Evolutionary conservation across 2,329 filamentous ascomycete genomes (phyloP), one percentile per base, ranked within the genome.

Genomic region (Zasmidium citrigriseum): DNA sequence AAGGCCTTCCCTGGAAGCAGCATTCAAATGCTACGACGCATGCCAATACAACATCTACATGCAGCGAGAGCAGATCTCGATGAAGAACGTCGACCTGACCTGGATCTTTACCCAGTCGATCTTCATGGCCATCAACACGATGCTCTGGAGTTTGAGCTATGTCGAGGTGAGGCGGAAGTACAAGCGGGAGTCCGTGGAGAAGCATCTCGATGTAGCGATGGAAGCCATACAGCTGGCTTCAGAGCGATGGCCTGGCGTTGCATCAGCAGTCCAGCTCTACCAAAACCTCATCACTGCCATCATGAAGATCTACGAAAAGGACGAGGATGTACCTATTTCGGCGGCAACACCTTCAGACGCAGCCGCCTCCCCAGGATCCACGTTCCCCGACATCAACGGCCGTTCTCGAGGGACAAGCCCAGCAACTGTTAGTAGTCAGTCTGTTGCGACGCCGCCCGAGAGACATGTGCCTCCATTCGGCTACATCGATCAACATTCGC

Each of bases 71-170:
- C 92, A 96, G 73, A 89, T 96, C 70, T 84, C 88, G 64, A 86
- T 83, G 16, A 83, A 84, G 14, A 87, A 86, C 21, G 86, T 95
- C 11, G 93, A 97, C 70, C 82, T 97, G 60, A 97, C 93, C 0
- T 98, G 93, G 93, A 88, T 96, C 46, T 96, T 96, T 70, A 86
- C 96, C 1, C 83, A 96, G 58, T 87, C 89, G 20, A 83, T 98
- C 44, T 97, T 96, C 77, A 95, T 96, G 86, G 87, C 90, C 3
- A 83, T 98, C 57, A 97, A 96, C 71, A 93, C 91, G 4, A 84
- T 97, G 51, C 82, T 99, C 0, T 99, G 95, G 95, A 86, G 90
- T 1, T 83, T 96, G 7, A 96, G 93, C 1, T 97, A 96, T 70
- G 83, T 88, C 2, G 89, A 93, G 64, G 87, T 98, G 22, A 88